Base-by-base conservation (phyloP, 1,139 yeast genomes). In the Geotrichum restrictum region DNA sequence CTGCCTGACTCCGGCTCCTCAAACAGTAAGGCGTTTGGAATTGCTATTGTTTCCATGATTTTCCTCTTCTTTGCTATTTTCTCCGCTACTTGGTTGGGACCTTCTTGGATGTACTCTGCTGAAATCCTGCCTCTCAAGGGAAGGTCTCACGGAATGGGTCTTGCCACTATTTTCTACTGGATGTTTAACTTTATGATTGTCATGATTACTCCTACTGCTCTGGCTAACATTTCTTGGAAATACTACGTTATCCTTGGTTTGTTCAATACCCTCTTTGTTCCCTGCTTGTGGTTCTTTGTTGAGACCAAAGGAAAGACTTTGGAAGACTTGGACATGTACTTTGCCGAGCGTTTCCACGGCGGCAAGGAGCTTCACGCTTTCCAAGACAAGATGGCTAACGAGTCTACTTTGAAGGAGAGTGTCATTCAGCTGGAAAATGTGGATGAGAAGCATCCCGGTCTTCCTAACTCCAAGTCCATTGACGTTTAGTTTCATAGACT, bases 31-130 rank as follows among this genome's bases (percentile, higher is more conserved):
- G 62, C 71, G 24, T 65, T 66, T 49, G 72, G 70, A 13, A 69
- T 70, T 13, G 79, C 78, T 27, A 80, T 80, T 65, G 68, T 80
- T 58, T 80, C 75, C 71, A 70, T 77, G 49, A 79, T 78, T 63
- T 78, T 78, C 62, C 64, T 73, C 43, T 77, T 78, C 71, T 79
- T 79, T 59, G 82, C 82, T 2, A 73, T 78, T 64, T 79, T 82
- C 45, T 73, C 79, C 57, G 82, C 81, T 42, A 73, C 79, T 68
- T 34, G 38, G 38, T 11, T 34, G 14, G 38, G 38, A 5, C 38
- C 38, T 34, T 80, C 82, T 59, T 65, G 68, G 65, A 48, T 62
- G 47, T 62, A 61, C 32, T 66, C 64, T 33, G 64, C 64, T 7
- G 66, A 63, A 41, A 74, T 81, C 54, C 75, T 79, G 75, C 76